phyloP scores from a whole-genome alignment of 257 asterid species.

The Nicotiana knightiana region DNA sequence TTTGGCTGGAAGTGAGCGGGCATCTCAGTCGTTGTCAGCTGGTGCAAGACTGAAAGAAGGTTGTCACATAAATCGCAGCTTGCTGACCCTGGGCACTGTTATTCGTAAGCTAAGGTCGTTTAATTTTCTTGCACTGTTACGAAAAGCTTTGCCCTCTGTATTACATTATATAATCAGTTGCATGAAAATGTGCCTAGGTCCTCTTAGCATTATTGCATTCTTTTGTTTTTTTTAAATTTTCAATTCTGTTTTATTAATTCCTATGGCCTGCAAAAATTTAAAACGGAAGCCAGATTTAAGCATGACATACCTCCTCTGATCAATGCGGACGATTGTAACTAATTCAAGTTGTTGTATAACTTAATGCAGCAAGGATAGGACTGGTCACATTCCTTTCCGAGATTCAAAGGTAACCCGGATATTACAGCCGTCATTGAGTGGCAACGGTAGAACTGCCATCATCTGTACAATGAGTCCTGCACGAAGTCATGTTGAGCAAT shows the following conservation, averaged over 20 bases:
- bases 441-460: constrained; percentile 23
- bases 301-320: constrained; percentile 7
- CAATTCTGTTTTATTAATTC: not conserved
- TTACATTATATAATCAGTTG: not conserved
- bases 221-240: not conserved
- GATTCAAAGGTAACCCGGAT: constrained; percentile 29
- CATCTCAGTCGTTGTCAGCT: constrained; percentile 33
- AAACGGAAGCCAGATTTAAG: not conserved
- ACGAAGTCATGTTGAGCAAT: constrained; percentile 22
- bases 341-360: not conserved
- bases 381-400: constrained; percentile 20
- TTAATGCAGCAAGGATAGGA: constrained; percentile 21
- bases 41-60: constrained; percentile 49
- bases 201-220: not conserved
- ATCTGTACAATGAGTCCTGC: constrained; percentile 31
- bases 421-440: constrained; percentile 23
- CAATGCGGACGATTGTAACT: not conserved
- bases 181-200: not conserved
- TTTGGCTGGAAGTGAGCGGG: constrained; percentile 51
- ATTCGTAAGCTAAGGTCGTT: constrained; percentile 51
- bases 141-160: not conserved
- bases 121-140: not conserved
- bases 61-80: constrained; percentile 43
- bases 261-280: not conserved
- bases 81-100: constrained; percentile 48